Evolutionary conservation across 805 yeast genomes (phyloP).

Genomic region (Teunomyces cretensis): DNA sequence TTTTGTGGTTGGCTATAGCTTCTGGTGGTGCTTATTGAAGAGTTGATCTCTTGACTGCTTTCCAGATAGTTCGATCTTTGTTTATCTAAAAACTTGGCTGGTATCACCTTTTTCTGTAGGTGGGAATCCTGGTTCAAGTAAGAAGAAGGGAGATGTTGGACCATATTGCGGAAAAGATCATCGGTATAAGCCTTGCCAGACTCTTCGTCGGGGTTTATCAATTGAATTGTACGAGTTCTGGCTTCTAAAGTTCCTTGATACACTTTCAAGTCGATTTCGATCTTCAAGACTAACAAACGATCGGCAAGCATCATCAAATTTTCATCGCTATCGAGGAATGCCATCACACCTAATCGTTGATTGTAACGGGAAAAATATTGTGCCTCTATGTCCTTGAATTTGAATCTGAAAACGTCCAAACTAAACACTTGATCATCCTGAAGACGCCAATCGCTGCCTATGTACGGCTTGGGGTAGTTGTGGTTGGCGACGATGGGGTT

Average conservation of each 20-base stretch:
- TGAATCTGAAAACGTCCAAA: conserved; percentile 14
- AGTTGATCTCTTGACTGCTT: conserved; percentile 1
- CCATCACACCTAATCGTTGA: not conserved
- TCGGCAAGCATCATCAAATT: conserved; percentile 5
- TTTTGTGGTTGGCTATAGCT: not conserved
- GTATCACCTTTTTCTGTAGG: conserved; percentile 1
- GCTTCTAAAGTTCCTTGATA: conserved; percentile 14
- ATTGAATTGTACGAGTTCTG: conserved; percentile 3
- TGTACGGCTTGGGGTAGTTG: not conserved
- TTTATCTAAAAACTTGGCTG: not conserved
- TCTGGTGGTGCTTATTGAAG: not conserved
- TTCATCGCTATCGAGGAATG: conserved; percentile 1
- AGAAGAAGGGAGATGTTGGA: conserved; percentile 2
- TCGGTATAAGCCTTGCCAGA: conserved; percentile 1
- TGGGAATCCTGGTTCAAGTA: not conserved
- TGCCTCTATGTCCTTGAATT: conserved; percentile 4
- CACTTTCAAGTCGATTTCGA: conserved; percentile 9
- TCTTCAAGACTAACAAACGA: conserved; percentile 7
- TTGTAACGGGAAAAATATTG: conserved; percentile 6
- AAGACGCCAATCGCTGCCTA: not conserved
- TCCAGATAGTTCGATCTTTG: not conserved
- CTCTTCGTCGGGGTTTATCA: not conserved
- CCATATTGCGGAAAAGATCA: not conserved
- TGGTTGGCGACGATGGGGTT: conserved; percentile 1
- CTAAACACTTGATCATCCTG: conserved; percentile 12